Evolutionary conservation across 2,329 filamentous ascomycete species (phyloP).

Genomic region (Pleurostoma richardsiae): DNA sequence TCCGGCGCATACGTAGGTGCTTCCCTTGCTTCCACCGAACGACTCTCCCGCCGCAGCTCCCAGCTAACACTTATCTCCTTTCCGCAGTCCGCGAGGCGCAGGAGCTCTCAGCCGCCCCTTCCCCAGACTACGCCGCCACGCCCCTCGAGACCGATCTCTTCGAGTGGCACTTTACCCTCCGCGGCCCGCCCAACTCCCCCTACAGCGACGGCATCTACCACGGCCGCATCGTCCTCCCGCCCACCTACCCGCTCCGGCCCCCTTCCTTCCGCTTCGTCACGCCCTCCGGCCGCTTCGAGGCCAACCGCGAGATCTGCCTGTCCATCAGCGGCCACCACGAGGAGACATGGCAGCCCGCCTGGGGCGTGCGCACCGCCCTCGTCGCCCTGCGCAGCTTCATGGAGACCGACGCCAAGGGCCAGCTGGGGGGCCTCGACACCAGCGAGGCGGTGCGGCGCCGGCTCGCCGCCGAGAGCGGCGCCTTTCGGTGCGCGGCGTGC

Average conservation of each 20-base stretch:
- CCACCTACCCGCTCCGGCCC: constrained; percentile 84
- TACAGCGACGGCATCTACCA: constrained; percentile 87
- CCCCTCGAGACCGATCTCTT: constrained; percentile 89
- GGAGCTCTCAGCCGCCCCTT: constrained; percentile 76
- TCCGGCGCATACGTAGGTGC: constrained; percentile 71
- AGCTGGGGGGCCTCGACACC: constrained; percentile 84
- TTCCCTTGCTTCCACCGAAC: neutral
- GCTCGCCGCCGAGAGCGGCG: constrained; percentile 62
- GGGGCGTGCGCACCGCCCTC: constrained; percentile 89
- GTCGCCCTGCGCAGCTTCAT: constrained; percentile 81
- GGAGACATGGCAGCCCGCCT: constrained; percentile 97
- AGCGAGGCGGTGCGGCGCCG: constrained; percentile 60
- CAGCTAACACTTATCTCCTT: constrained; percentile 21
- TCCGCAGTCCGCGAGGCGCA: constrained; percentile 77
- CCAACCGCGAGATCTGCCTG: constrained; percentile 94
- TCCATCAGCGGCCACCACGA: constrained; percentile 94
- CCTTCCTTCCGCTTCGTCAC: constrained; percentile 96
- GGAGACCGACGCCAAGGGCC: constrained; percentile 82
- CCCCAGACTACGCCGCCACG: constrained; percentile 77
- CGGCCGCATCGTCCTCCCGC: constrained; percentile 86
- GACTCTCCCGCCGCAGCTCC: constrained; percentile 1
- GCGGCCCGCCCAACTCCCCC: constrained; percentile 75
- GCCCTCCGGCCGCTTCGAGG: constrained; percentile 86
- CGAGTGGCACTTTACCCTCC: constrained; percentile 99
- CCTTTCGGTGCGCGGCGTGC: constrained; percentile 68